Evolutionary conservation across 345 rosid species (phyloP).

Genomic region (Salix suchowensis): DNA sequence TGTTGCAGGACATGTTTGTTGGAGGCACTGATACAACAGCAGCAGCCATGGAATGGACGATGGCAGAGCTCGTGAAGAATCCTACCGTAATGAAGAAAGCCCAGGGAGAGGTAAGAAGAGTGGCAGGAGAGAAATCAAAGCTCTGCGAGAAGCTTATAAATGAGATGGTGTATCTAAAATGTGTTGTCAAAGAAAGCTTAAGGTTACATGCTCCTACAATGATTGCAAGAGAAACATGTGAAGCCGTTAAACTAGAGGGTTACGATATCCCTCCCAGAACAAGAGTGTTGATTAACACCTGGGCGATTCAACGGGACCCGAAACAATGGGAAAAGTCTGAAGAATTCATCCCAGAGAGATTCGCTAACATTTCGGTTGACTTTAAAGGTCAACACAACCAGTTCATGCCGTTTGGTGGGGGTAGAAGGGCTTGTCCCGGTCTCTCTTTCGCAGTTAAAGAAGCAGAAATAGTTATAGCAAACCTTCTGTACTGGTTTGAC

Average conservation of each 20-base stretch:
- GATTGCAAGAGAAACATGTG: not conserved
- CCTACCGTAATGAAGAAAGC: slow-evolving; percentile 18
- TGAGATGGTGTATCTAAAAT: not conserved
- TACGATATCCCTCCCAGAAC: slow-evolving; percentile 1
- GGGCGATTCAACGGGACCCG: slow-evolving; percentile 2
- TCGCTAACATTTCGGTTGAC: no score
- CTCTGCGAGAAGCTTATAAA: no score
- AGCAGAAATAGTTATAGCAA: no score
- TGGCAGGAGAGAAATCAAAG: not conserved
- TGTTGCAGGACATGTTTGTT: not conserved
- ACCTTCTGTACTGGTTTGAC: no score
- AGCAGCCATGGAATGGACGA: slow-evolving; percentile 24
- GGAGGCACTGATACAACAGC: slow-evolving; percentile 18
- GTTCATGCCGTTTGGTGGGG: no score
- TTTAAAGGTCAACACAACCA: no score
- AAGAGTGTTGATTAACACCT: not conserved
- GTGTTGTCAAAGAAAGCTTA: slow-evolving; percentile 1
- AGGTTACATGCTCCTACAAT: slow-evolving; percentile 3
- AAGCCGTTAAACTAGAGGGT: not conserved
- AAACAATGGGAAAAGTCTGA: no score
- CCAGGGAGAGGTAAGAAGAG: slow-evolving; percentile 22
- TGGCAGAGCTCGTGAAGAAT: slow-evolving; percentile 26
- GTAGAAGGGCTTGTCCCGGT: no score
- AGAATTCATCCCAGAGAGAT: no score
- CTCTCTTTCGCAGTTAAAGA: no score